Percentiles rank a stretch among this genome's conserved stretches.
phyloP scores from a whole-genome alignment of 176 grass and related monocot genomes.

The Thalia dealbata region DNA sequence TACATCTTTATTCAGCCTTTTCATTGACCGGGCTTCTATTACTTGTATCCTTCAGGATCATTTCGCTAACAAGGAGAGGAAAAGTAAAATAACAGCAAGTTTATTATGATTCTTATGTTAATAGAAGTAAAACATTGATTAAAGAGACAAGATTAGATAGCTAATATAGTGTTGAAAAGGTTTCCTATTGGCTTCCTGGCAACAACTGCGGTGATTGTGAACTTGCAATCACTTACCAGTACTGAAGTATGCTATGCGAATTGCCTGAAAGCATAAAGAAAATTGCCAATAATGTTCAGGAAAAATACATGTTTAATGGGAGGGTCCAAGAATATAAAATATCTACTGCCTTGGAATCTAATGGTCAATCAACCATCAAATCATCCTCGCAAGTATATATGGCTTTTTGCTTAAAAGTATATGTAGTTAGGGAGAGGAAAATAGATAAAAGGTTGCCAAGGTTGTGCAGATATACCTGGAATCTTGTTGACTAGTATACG shows the following conservation, averaged over 20 bases:
- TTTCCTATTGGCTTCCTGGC: neutral
- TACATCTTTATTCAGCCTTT: too few species aligned
- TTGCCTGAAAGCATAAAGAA: neutral
- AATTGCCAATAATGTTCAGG: too few species aligned
- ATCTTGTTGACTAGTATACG: slow-evolving; percentile 86
- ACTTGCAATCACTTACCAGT: neutral
- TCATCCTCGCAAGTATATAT: too few species aligned
- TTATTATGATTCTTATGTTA: too few species aligned
- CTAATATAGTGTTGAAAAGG: too few species aligned
- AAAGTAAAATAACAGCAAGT: neutral
- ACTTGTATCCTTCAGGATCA: neutral
- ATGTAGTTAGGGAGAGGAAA: neutral
- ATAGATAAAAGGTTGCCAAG: neutral
- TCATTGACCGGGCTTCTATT: neutral
- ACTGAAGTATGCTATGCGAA: neutral
- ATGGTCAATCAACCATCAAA: neutral
- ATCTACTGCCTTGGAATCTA: neutral
- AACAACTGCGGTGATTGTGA: neutral
- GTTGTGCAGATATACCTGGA: slow-evolving; percentile 46
- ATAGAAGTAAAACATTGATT: too few species aligned
- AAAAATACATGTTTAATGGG: too few species aligned
- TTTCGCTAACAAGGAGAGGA: neutral
- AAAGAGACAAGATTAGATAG: too few species aligned
- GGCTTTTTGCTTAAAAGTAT: neutral
- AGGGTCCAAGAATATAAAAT: too few species aligned